These are phyloP conservation scores for Dalechampia spathulata DNA, from an alignment of 441 rosid species.

Conservation along the genomic window DNA sequence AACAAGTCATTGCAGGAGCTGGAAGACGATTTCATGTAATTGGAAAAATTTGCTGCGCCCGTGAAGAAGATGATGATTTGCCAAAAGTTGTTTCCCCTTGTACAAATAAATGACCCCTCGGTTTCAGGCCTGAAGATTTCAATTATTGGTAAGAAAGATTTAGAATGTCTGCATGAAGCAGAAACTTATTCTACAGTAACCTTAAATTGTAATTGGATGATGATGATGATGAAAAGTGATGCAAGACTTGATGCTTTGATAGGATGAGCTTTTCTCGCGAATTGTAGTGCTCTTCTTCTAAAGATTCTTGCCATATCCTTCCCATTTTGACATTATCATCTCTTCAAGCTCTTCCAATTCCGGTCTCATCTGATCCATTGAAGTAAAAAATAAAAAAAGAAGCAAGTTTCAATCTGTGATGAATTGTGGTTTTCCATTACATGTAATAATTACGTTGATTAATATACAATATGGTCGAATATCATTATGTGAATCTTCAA, in stretches of 20 bases:
- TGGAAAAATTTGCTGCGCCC: conserved; percentile 7
- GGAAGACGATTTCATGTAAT: conserved; percentile 94
- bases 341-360: too few species aligned
- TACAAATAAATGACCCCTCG: conserved; percentile 14
- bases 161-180: not conserved
- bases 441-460: too few species aligned
- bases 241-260: not conserved
- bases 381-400: too few species aligned
- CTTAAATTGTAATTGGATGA: conserved; percentile 15
- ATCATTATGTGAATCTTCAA: too few species aligned
- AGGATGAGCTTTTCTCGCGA: too few species aligned
- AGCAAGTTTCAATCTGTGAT: too few species aligned
- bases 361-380: too few species aligned
- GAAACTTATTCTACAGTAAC: not conserved
- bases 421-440: too few species aligned
- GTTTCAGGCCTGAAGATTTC: not conserved
- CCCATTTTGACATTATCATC: too few species aligned
- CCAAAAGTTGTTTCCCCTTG: conserved; percentile 21
- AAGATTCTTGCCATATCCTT: too few species aligned
- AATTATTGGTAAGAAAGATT: conserved; percentile 2
- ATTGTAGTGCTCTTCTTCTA: too few species aligned
- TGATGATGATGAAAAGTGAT: conserved; percentile 10
- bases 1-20: conserved; percentile 90
- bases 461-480: too few species aligned
- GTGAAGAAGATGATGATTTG: conserved; percentile 4